Base-by-base conservation (phyloP, 2,329 filamentous ascomycete species). In the Zymoseptoria pseudotritici region DNA sequence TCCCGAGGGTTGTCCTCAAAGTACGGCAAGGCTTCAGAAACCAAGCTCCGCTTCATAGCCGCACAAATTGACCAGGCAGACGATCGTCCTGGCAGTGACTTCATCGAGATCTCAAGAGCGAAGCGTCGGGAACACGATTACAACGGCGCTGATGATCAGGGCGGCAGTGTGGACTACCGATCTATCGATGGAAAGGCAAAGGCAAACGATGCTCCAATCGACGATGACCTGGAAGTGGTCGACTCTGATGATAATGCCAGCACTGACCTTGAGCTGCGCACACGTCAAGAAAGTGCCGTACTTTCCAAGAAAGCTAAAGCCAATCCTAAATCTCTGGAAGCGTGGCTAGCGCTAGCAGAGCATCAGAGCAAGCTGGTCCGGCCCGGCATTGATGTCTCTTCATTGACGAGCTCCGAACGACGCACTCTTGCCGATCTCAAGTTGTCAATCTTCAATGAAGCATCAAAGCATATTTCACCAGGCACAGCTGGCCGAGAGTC, bases 291-390 rank as follows among this genome's bases (percentile, higher is more conserved):
- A 59, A 85, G 84, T 13, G 78, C 87, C 0, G 78, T 86, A 56
- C 77, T 97, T 7, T 83, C 82, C 2, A 83, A 81, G 11, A 80
- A 73, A 29, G 85, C 91, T 36, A 85, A 87, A 58, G 78, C 87
- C 1, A 73, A 83, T 21, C 90, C 91, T 0, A 73, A 80, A 5
- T 83, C 95, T 68, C 78, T 89, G 20, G 77, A 85, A 50, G 80
- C 85, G 19, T 97, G 93, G 93, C 73, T 95, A 17, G 80, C 83
- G 46, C 79, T 97, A n/a, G 87, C 93, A 53, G 77, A 85, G 7
- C 86, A 96, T 62, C 93, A 97, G 74, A 85, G 91, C 62, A 73
- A 75, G 2, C 78, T 95, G 58, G 76, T 93, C 50, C 77, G 77
- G 56, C 76, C 79, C 22, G 78, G 79, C 51, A 70, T 69, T 61